Base-by-base conservation (phyloP, 75 land plant genomes). In the Cupressus sempervirens region DNA sequence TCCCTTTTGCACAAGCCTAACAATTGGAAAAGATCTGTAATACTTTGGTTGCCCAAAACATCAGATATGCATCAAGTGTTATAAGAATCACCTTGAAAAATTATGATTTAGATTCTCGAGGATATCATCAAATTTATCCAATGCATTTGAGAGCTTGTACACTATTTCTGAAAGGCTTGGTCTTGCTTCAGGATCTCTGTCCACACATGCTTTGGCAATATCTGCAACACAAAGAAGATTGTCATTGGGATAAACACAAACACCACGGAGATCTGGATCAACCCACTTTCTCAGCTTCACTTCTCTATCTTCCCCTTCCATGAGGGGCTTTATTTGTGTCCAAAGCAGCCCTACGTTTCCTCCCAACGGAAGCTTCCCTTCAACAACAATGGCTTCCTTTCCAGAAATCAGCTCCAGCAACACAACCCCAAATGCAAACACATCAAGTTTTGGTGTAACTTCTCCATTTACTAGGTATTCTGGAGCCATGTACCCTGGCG, bases 401-500 rank as follows among this genome's bases (percentile, higher is more conserved):
- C 53, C 53, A 50, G 53, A 50, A 50, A 50, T 50, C 53, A 50
- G 53, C 53, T 50, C 53, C 53, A 50, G 53, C 53, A 50, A 50
- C 53, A 50, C 53, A 50, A 50, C 53, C 13, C 53, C 53, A 50
- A 50, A 50, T 50, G 53, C 53, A 50, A 50, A 50, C 53, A 50
- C 53, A 50, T 50, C 53, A 50, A 50, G 91, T 82, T 91, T 97
- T 15, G 95, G 85, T 5, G 94, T 90, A 23, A 97, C 94, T 7
- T 92, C 62, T 10, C 99, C 99, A 65, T 93, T 93, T 15, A 86
- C 81, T 9, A 97, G 79, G 53, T 97, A 96, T 87, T 97, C 99
- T 0, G 99, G 99, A 0, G 98, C 94, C 82, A 94, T 90, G 87
- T 97, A 97, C 20, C 99, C 99, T 43, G 86, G 88, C 1, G 98